Base-by-base conservation (phyloP, 306 rosid genomes). In the Lotus japonicus region DNA sequence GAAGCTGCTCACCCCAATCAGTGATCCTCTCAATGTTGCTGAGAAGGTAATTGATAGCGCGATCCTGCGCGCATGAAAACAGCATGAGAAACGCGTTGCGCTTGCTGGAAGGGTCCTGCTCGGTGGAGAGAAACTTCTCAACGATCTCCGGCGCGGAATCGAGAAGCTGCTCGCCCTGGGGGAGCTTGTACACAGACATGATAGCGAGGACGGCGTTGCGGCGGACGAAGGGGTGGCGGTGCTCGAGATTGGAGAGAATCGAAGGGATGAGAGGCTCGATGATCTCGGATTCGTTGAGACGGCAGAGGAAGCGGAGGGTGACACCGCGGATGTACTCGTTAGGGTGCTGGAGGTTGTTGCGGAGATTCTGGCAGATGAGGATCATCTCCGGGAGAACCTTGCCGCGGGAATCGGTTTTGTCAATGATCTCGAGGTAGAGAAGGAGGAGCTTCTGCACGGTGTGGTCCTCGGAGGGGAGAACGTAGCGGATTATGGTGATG, bases 301-400 rank as follows among this genome's bases (percentile, higher is more conserved):
- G 96, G 82, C 99, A 95, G 42, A 95, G 97, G 51, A 95, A 95
- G 0, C 99, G 87, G 14, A 95, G 82, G 0, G 99, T 90, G 5
- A 87, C 99, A 41, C 97, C 99, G 14, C 99, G 97, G 49, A 95
- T 85, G 72, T 82, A 95, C 90, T 95, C 99, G 43, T 95, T 95
- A 0, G 97, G 95, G 52, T 82, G 86, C 55, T 87, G 92, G n/a
- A 95, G 95, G 19, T 95, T 95, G 81, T 95, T 95, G 33, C 95
- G 89, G 38, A 95, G 96, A 56, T 90, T 95, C 81, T 95, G 99
- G 76, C 99, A 95, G 35, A 95, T 95, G 42, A 95, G 86, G 78
- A 90, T 90, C 99, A 95, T 95, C 75, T 95, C 99, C 0, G 99
- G 99, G 2, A 95, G 88, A 15, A 91, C 84, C 50, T 91, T 95